A percentile compares a stretch with the other conserved stretches of the same genome.
These are phyloP conservation scores for Astraeus odoratus DNA, from an alignment of 768 basidiomycete species.

Conservation along the genomic window DNA sequence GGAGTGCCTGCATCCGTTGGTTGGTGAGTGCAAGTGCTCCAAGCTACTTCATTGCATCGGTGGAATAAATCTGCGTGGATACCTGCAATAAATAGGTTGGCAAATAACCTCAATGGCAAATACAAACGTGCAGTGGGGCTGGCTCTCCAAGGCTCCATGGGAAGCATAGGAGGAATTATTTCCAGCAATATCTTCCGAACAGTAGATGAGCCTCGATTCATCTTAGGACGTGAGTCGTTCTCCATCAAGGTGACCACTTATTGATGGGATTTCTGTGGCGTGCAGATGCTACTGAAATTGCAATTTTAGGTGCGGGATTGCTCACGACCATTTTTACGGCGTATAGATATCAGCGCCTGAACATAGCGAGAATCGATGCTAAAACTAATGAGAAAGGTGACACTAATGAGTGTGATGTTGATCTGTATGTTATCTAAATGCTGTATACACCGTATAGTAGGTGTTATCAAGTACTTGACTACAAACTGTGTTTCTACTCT, in stretches of 20 bases:
- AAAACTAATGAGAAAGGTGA: not conserved
- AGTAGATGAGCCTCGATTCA: slow-evolving; percentile 50
- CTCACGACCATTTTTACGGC: not conserved
- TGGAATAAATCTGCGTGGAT: slow-evolving; percentile 12
- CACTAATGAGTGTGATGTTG: not conserved
- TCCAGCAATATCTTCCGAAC: slow-evolving; percentile 47
- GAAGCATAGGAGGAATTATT: slow-evolving; percentile 37
- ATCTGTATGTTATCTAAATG: not conserved
- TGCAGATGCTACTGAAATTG: not conserved
- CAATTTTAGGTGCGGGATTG: not conserved
- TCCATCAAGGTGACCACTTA: not conserved
- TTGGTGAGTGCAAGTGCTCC: slow-evolving; percentile 45
- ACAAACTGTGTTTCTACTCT: too few relatives aligned
- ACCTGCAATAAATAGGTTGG: not conserved
- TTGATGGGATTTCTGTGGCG: not conserved
- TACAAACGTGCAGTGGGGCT: not conserved
- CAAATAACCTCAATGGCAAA: not conserved
- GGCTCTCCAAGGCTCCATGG: slow-evolving; percentile 22
- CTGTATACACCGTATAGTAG: not conserved
- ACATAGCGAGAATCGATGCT: not conserved
- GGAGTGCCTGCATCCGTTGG: slow-evolving; percentile 54
- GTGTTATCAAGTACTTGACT: not conserved
- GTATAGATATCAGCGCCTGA: not conserved
- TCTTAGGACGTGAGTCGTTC: slow-evolving; percentile 50
- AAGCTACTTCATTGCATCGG: too few relatives aligned